Percentiles rank a stretch among this genome's conserved stretches.
These are phyloP conservation scores for Byssothecium circinans DNA, from an alignment of 2,329 filamentous ascomycete genomes.

Conservation along the genomic window DNA sequence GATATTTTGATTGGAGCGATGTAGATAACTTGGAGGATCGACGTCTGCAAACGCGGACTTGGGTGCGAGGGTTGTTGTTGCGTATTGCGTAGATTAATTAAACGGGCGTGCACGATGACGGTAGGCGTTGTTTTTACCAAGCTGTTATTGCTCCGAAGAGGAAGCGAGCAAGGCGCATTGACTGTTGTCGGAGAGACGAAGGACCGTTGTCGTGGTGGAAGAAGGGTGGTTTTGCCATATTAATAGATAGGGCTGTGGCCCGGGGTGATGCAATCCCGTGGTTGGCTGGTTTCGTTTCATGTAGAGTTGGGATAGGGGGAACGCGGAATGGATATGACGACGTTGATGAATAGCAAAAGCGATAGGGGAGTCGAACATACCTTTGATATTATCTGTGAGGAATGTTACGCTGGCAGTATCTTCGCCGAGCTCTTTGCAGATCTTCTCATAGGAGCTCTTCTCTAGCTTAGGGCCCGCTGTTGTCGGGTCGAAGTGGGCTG, in stretches of 20 bases:
- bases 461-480: conserved; percentile 77
- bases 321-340: conserved; percentile 1
- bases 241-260: conserved; percentile 14
- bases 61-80: not conserved
- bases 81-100: conserved; percentile 9
- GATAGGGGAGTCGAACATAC: conserved; percentile 29
- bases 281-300: conserved; percentile 21
- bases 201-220: conserved; percentile 4
- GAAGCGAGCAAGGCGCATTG: not conserved
- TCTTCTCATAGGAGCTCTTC: conserved; percentile 66
- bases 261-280: conserved; percentile 8
- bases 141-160: conserved; percentile 1
- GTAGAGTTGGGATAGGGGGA: conserved; percentile 8
- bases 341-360: not conserved
- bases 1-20: conserved; percentile 5
- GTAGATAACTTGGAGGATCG: conserved; percentile 1
- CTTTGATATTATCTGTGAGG: conserved; percentile 74
- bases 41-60: conserved; percentile 2
- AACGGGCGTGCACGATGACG: conserved; percentile 3
- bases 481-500: conserved; percentile 68
- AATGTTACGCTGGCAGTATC: conserved; percentile 66
- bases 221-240: conserved; percentile 11
- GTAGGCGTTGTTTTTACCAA: not conserved
- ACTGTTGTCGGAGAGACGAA: conserved; percentile 1
- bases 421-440: conserved; percentile 54